phyloP scores from a whole-genome alignment of 148 eudicot species.

The Vaccinium myrtillus region DNA sequence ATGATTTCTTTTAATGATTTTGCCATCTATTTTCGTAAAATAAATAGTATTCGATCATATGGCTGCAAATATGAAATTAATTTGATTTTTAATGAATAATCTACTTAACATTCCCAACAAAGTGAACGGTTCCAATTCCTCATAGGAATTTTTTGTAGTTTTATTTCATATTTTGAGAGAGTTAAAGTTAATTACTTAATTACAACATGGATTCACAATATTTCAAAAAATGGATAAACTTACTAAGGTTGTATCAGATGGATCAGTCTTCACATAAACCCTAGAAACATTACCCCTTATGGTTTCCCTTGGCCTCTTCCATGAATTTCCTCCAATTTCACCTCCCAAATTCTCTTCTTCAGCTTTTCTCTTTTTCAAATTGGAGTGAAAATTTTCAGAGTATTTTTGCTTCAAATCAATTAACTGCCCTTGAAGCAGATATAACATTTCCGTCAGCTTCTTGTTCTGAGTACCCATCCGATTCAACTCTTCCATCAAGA shows the following conservation, averaged over 20 bases:
- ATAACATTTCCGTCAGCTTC: constrained; percentile 35
- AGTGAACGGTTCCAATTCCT: too few species aligned
- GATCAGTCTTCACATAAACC: constrained; percentile 26
- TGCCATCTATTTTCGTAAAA: too few species aligned
- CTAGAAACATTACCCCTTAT: constrained; percentile 26
- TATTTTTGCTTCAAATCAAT: constrained; percentile 2
- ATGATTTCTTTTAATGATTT: too few species aligned
- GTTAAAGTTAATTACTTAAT: too few species aligned
- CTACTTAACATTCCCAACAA: too few species aligned
- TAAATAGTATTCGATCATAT: too few species aligned
- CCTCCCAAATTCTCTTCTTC: background rate
- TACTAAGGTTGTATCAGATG: constrained; percentile 39
- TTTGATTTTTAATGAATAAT: too few species aligned
- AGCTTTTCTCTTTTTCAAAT: constrained; percentile 27
- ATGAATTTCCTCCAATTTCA: constrained; percentile 11
- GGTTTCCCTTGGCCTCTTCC: constrained; percentile 22
- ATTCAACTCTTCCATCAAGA: constrained; percentile 23
- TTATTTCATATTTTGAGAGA: too few species aligned
- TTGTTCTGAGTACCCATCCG: constrained; percentile 32
- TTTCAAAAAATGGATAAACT: background rate
- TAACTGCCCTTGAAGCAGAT: constrained; percentile 15
- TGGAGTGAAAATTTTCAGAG: background rate
- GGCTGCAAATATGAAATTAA: too few species aligned
- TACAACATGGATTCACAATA: too few species aligned
- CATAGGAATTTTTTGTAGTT: too few species aligned